Evolutionary conservation across 225 moss, liverwort and hornwort species (phyloP), one percentile per base, ranked within the genome.

Genomic region (Polytrichum formosum): DNA sequence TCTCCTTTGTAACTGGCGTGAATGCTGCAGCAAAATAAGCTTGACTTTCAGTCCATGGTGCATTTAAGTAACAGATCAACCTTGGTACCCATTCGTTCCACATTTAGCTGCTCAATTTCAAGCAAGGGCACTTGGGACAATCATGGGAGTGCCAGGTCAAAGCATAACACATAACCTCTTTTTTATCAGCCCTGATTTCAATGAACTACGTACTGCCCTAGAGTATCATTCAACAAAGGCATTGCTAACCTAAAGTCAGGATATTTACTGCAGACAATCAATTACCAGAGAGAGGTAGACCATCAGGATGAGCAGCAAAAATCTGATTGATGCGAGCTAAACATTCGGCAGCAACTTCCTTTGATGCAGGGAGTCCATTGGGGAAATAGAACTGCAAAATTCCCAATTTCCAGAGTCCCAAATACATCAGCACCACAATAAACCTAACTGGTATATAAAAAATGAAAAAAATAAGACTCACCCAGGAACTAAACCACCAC

Each of bases 331-430:
- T 92, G 30, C 77, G 80, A 61, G 68, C 78, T 65, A 93, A n/a
- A 65, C 83, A 91, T 80, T 97, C 90, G 8, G 76, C 68, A 55
- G 85, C 85, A 17, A 86, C 85, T 81, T 93, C 93, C 78, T 89
- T 85, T 4, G 96, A 84, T 64, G 96, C 88, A 73, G 92, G 92
- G 69, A 87, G 81, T 76, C 96, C 96, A 25, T 86, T 73, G 9
- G 96, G 96, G 55, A 97, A 97, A 73, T 97, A 97, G 66, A 97
- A 97, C 96, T 97, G 90, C 80, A 84, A 70, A 26, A 31, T 23
- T 7, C 6, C 62, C 63, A 9, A 61, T n/a, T 55, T 5, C 64
- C 61, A n/a, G 19, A 20, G 19, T 26, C 74, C 27, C 55, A 56
- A 10, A 54, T 46, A 19, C 16, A 27, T 61, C 70, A 70, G 55